These are phyloP conservation scores for Fraxinus pennsylvanica DNA, from an alignment of 257 asterid species.

Conservation along the genomic window DNA sequence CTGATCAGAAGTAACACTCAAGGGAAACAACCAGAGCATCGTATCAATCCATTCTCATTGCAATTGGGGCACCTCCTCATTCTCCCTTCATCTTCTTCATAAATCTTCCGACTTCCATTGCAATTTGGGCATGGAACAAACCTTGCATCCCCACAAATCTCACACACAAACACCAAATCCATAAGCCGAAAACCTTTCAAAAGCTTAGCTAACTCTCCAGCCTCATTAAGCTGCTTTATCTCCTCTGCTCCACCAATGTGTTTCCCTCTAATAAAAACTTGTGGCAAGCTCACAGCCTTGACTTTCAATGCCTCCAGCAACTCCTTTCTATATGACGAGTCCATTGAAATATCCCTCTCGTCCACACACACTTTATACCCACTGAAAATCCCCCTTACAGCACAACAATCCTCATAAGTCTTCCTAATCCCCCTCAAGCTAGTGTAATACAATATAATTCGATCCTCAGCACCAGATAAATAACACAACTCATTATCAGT, in stretches of 20 bases:
- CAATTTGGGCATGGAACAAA: constrained; percentile 79
- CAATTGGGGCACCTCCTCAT: constrained; percentile 61
- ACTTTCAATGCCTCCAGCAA: constrained; percentile 65
- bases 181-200: constrained; percentile 58
- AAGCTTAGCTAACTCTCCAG: constrained; percentile 64
- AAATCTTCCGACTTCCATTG: constrained; percentile 78
- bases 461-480: constrained; percentile 26
- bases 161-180: constrained; percentile 61
- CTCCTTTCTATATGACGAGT: constrained; percentile 66
- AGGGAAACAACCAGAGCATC: constrained; percentile 75
- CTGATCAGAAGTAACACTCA: constrained; percentile 30
- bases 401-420: constrained; percentile 79
- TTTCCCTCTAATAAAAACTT: constrained; percentile 66
- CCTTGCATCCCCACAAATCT: constrained; percentile 85
- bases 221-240: constrained; percentile 72
- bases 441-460: constrained; percentile 41
- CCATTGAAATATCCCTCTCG: constrained; percentile 93
- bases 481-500: constrained; percentile 19
- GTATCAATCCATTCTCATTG: constrained; percentile 83
- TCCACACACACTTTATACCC: constrained; percentile 69
- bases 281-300: constrained; percentile 61
- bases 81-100: constrained; percentile 55
- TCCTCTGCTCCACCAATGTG: constrained; percentile 79
- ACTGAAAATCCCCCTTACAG: constrained; percentile 65
- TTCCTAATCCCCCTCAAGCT: constrained; percentile 71